phyloP scores from a whole-genome alignment of 2,329 filamentous ascomycete genomes.

The Botrytis porri region DNA sequence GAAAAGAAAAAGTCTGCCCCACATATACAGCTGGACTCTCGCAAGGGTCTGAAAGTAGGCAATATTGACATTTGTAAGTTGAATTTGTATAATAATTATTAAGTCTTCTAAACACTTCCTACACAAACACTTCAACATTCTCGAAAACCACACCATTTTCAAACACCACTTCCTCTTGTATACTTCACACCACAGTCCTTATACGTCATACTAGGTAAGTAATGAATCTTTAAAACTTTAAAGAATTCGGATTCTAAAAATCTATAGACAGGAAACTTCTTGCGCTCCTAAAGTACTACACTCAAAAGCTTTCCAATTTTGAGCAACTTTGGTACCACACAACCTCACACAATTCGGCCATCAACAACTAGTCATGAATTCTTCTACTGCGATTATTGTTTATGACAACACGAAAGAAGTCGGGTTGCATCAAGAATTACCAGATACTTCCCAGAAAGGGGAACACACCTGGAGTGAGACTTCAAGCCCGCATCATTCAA shows the following conservation, averaged over 20 bases:
- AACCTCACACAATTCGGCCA: not conserved
- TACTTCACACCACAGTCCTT: not conserved
- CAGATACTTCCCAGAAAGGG: not conserved
- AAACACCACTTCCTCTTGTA: not conserved
- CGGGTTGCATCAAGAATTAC: not conserved
- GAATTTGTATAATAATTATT: too few species aligned
- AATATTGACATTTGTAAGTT: not conserved
- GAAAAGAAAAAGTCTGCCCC: too few species aligned
- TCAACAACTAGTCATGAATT: not conserved
- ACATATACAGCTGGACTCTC: not conserved
- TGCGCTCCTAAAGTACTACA: not conserved
- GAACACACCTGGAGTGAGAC: not conserved
- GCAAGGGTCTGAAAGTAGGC: not conserved
- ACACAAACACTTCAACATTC: not conserved
- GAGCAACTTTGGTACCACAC: not conserved
- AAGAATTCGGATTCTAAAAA: not conserved
- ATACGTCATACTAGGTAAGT: not conserved
- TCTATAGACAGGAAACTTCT: not conserved
- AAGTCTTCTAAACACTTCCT: not conserved
- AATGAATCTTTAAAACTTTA: not conserved
- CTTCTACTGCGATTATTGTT: not conserved
- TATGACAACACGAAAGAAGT: not conserved
- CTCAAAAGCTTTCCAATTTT: not conserved
- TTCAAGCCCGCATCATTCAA: not conserved
- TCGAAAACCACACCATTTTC: not conserved